phyloP scores from a whole-genome alignment of 2,329 filamentous ascomycete species.

The Fusarium sp. region DNA sequence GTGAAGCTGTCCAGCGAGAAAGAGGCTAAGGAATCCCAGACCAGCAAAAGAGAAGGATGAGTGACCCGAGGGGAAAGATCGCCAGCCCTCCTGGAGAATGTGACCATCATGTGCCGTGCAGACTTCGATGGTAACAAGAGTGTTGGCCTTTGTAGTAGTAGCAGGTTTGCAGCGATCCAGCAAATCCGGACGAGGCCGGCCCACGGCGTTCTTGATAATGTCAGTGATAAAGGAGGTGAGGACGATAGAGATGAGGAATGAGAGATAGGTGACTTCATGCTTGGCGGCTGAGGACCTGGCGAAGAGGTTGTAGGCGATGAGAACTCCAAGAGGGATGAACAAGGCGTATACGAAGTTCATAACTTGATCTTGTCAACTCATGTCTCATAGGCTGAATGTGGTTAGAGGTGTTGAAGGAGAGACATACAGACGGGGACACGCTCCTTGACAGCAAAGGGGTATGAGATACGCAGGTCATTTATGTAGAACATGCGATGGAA shows the following conservation, averaged over 20 bases:
- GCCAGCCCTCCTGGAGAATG: constrained; percentile 83
- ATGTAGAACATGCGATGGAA: constrained; percentile 97
- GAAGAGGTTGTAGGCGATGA: constrained; percentile 74
- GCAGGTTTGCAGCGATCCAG: constrained; percentile 83
- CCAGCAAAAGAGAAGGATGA: constrained; percentile 83
- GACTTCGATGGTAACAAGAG: constrained; percentile 73
- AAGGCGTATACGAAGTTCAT: constrained; percentile 86
- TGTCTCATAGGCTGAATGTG: neutral
- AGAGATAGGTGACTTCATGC: constrained; percentile 85
- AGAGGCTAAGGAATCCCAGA: constrained; percentile 78
- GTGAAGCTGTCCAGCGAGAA: constrained; percentile 74
- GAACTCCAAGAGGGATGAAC: constrained; percentile 74
- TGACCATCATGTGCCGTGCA: constrained; percentile 80
- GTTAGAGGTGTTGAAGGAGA: neutral
- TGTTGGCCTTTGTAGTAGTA: constrained; percentile 58
- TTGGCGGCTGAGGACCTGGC: constrained; percentile 78
- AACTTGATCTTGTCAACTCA: constrained; percentile 44
- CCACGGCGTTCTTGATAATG: constrained; percentile 88
- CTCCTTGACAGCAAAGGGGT: constrained; percentile 86
- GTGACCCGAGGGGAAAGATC: constrained; percentile 85
- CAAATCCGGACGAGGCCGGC: constrained; percentile 74
- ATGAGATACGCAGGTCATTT: constrained; percentile 85
- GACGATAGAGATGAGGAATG: constrained; percentile 80
- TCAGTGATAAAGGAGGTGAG: constrained; percentile 89
- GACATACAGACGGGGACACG: constrained; percentile 81